Conservation (phyloP, 108 stramenopile genomes). For the Pseudonitzschia multiseries region DNA sequence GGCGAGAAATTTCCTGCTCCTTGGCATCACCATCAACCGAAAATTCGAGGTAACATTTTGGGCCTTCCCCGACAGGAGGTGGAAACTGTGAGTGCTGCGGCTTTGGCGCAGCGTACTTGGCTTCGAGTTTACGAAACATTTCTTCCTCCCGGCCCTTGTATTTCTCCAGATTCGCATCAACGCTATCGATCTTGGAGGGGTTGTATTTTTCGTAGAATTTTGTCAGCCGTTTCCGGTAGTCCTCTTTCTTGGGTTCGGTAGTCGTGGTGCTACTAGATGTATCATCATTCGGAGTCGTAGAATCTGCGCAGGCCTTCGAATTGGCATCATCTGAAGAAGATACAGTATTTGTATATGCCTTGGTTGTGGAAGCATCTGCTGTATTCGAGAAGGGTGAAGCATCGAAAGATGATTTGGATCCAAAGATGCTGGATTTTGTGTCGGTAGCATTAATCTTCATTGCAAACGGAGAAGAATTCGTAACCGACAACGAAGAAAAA, state of each 20-base stretch:
- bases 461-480: background rate
- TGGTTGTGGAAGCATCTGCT: background rate
- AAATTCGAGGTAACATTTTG: constrained; percentile 72
- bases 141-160: constrained; percentile 63
- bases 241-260: background rate
- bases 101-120: constrained; percentile 42
- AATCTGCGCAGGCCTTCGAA: background rate
- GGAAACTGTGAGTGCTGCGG: constrained; percentile 13
- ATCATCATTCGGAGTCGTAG: background rate
- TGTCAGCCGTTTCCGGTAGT: constrained; percentile 53
- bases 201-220: constrained; percentile 73
- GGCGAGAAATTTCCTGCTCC: constrained; percentile 23
- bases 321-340: background rate
- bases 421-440: constrained; percentile 1
- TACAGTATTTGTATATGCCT: background rate
- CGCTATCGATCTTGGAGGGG: constrained; percentile 62
- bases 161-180: constrained; percentile 55
- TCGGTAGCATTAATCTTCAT: background rate
- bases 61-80: constrained; percentile 39
- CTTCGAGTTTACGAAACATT: constrained; percentile 68
- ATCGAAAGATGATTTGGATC: background rate
- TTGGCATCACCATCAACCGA: constrained; percentile 51
- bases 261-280: background rate
- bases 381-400: background rate
- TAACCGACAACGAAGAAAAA: constrained; percentile 2